These are phyloP conservation scores for Penicillium sp. DNA, from an alignment of 2,329 filamentous ascomycete genomes.

Conservation along the genomic window DNA sequence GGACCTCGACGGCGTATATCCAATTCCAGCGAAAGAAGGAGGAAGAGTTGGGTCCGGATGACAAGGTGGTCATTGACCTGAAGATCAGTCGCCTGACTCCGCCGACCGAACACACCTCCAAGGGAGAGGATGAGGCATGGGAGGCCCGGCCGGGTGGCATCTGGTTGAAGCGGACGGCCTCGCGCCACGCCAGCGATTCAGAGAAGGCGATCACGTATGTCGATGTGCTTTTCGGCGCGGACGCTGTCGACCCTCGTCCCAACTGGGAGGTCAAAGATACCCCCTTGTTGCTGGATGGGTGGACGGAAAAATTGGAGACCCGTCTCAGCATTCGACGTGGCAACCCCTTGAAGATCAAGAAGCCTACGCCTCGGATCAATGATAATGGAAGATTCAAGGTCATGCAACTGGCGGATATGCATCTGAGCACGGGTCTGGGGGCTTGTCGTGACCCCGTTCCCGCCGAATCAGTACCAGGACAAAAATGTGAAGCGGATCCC, in stretches of 20 bases:
- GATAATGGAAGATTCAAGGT: constrained; percentile 97
- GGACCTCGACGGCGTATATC: constrained; percentile 77
- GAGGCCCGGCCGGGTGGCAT: constrained; percentile 75
- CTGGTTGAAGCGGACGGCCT: constrained; percentile 78
- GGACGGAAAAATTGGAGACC: constrained; percentile 65
- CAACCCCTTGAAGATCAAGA: constrained; percentile 63
- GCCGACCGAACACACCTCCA: constrained; percentile 57
- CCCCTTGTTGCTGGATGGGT: constrained; percentile 70
- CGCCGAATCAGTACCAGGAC: constrained; percentile 67
- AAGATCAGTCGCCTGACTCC: constrained; percentile 75
- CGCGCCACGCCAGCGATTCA: constrained; percentile 74
- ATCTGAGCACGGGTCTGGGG: constrained; percentile 88
- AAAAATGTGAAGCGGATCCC: constrained; percentile 84
- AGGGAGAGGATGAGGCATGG: constrained; percentile 68
- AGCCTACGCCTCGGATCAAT: constrained; percentile 74
- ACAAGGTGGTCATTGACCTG: constrained; percentile 80
- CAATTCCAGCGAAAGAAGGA: constrained; percentile 84
- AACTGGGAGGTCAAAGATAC: constrained; percentile 81
- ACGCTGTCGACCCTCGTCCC: constrained; percentile 84
- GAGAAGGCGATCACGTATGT: constrained; percentile 75
- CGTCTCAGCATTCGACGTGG: constrained; percentile 81
- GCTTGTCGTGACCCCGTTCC: constrained; percentile 85
- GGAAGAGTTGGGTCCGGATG: constrained; percentile 73
- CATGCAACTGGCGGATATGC: constrained; percentile 91
- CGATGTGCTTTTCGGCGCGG: constrained; percentile 85